Percentiles rank a stretch among this genome's conserved stretches.
Evolutionary conservation across 225 moss, liverwort and hornwort species (phyloP).

Genomic region (Asterella californica): DNA sequence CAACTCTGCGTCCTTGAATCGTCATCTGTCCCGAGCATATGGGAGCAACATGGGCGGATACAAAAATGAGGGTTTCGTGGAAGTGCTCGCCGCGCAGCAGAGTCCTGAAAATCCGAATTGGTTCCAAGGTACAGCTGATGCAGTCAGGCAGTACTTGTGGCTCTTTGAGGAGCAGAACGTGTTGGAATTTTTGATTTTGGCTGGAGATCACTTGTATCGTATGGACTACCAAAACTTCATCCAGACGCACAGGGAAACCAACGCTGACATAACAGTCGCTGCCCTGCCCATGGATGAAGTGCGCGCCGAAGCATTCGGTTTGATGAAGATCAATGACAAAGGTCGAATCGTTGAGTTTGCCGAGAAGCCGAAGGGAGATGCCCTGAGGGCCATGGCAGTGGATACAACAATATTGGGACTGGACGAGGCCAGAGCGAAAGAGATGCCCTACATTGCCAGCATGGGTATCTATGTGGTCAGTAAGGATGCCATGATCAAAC

Average conservation of each 20-base stretch:
- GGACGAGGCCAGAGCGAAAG: conserved; percentile 76
- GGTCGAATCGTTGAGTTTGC: conserved; percentile 86
- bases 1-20: conserved; percentile 92
- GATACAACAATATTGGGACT: conserved; percentile 82
- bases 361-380: conserved; percentile 85
- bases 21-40: conserved; percentile 96
- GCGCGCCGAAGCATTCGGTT: conserved; percentile 84
- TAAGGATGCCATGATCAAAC: conserved; percentile 84
- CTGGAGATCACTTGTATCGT: conserved; percentile 93
- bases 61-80: conserved; percentile 95
- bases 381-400: conserved; percentile 77
- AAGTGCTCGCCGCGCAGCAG: conserved; percentile 96
- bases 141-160: conserved; percentile 95
- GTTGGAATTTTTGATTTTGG: conserved; percentile 83
- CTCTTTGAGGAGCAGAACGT: conserved; percentile 95
- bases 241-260: conserved; percentile 73
- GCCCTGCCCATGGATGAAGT: conserved; percentile 92
- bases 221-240: conserved; percentile 98
- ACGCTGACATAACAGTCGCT: conserved; percentile 94
- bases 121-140: conserved; percentile 99
- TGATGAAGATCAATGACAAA: conserved; percentile 84
- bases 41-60: conserved; percentile 99
- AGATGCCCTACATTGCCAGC: conserved; percentile 92
- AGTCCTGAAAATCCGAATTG: conserved; percentile 99
- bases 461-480: conserved; percentile 99